Conservation (phyloP, 1,284 basidiomycete genomes). For the Sporisorium graminicola region DNA sequence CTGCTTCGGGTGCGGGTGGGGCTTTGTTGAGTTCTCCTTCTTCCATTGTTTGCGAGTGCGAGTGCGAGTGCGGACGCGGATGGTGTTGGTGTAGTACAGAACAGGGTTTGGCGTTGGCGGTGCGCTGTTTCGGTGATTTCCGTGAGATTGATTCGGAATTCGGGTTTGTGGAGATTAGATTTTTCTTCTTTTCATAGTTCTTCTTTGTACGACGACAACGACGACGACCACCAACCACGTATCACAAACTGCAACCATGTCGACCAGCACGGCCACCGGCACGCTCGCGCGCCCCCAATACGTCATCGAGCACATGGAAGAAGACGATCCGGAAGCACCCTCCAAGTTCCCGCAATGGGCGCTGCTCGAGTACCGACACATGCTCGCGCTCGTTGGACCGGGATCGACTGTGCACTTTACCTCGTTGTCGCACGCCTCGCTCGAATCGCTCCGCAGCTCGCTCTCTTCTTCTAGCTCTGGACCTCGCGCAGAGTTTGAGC, state of each 20-base stretch:
- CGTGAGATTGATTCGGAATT: constrained; percentile 20
- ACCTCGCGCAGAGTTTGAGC: constrained; percentile 71
- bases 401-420: constrained; percentile 82
- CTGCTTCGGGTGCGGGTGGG: not conserved
- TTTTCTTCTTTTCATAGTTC: not conserved
- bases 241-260: constrained; percentile 1
- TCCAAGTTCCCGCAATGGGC: constrained; percentile 66
- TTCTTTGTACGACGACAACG: not conserved
- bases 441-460: constrained; percentile 74
- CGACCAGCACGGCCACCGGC: no score
- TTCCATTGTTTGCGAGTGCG: constrained; percentile 23
- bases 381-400: constrained; percentile 81
- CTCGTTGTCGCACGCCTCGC: constrained; percentile 80
- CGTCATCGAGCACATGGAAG: constrained; percentile 69
- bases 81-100: not conserved
- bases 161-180: constrained; percentile 28
- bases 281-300: constrained; percentile 66
- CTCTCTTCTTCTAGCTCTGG: constrained; percentile 38
- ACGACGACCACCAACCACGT: not conserved
- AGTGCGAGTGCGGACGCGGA: no score
- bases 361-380: constrained; percentile 76
- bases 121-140: not conserved
- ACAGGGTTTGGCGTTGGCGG: no score
- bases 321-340: constrained; percentile 64
- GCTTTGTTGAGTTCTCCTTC: constrained; percentile 34